Base-by-base conservation (phyloP, 257 asterid species). In the Eustoma russellianum region DNA sequence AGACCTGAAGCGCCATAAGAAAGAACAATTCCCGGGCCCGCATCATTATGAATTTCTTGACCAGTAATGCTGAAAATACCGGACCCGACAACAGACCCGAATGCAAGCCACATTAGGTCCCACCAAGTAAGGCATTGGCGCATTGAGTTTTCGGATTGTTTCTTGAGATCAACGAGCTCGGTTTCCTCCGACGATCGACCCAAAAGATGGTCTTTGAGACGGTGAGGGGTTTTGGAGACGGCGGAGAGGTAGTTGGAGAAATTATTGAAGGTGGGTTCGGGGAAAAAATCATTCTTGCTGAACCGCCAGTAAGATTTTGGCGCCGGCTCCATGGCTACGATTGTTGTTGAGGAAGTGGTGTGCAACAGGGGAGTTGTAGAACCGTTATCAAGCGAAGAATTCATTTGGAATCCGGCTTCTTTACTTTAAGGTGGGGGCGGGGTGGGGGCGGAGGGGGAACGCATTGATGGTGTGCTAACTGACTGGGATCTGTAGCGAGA, bases 81-180 rank as follows among this genome's bases (percentile, higher is more conserved):
- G 46, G 96, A 87, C 13, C 98, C 98, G 28, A 91, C 94, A 38
- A 91, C 95, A 41, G 95, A 75, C 47, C 98, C 98, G 62, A 91
- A 87, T 0, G 88, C 96, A 52, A 91, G 78, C 98, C 98, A 91
- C 3, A 87, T 54, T 7, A 91, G 76, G 72, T 91, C 98, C 92
- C 95, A 91, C 98, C 96, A 91, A 3, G 95, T 87, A 12, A 91
- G 81, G 70, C 95, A 84, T n/a, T 56, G 55, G 56, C 70, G 72
- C 94, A 91, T 80, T 45, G 79, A 78, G 48, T 87, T 67, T 57
- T 91, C 96, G 3, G 96, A 83, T 45, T 83, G 85, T 35, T 74
- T 75, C 68, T 74, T 77, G 60, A 76, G 67, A 17, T 63, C 73
- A 40, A 89, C 41, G 18, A 84, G 77, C 70, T 91, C 98, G 2